Evolutionary conservation across 148 eudicot species (phyloP), one percentile per base, ranked within the genome.

Genomic region (Cornus kousa): DNA sequence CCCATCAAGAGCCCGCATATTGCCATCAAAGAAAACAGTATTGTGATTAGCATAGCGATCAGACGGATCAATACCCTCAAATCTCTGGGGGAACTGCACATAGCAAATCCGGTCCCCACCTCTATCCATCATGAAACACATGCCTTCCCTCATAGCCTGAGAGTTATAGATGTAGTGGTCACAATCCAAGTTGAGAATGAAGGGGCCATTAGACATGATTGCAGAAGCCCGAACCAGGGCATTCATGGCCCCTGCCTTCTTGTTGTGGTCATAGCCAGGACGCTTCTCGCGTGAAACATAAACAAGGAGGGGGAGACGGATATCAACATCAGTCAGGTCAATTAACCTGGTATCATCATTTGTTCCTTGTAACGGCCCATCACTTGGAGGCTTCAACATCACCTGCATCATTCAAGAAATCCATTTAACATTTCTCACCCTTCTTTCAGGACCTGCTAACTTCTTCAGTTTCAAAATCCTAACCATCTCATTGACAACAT

Each of bases 211-310:
- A 64, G 98, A 94, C 98, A 94, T 94, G 82, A 94, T 88, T 62
- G 98, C 98, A 5, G 98, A 92, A 69, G 97, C 93, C 71, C 98
- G 86, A 68, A 94, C 97, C 72, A 94, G 82, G 80, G 97, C 97
- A 77, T 94, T 94, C 98, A 94, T 94, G 74, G 98, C 98, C 57
- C 98, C 98, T 35, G 98, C 98, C 80, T 94, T 94, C 88, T 94
- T 94, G 84, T 94, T 94, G 87, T 92, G 98, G 78, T 94, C 98
- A 84, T 94, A 94, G 74, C 97, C 98, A 43, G 95, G 95, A 66
- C 93, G 93, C 73, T 91, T 91, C 86, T 91, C 95, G 73, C 95
- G 93, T 17, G 95, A 91, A 66, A 94, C 95, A 84, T 94, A 94
- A 62, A 94, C 98, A 78, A 94, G 91, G 91, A 94, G 75, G 12